Evolutionary conservation across 305 asterid genomes (phyloP).

Genomic region (Fraxinus xanthoxyloides): DNA sequence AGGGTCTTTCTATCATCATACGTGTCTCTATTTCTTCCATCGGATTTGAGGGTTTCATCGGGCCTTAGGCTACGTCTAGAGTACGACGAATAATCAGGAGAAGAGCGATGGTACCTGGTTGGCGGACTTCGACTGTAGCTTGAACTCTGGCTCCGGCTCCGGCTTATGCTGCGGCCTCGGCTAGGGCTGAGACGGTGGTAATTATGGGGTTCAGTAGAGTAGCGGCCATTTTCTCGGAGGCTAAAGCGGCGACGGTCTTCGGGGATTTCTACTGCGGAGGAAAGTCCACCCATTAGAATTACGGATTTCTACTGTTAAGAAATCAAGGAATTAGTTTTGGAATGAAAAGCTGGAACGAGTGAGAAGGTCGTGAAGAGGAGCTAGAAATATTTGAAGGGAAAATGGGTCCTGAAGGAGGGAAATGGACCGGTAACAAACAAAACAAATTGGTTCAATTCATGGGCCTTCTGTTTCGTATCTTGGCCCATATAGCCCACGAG

Average conservation of each 20-base stretch:
- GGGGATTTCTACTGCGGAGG: slow-evolving; percentile 63
- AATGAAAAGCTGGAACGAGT: background rate
- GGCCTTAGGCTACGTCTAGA: slow-evolving; percentile 34
- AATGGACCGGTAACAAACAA: background rate
- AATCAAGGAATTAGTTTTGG: background rate
- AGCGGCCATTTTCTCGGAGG: slow-evolving; percentile 24
- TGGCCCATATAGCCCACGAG: background rate
- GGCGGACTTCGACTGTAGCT: slow-evolving; percentile 29
- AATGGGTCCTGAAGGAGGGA: background rate
- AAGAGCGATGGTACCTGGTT: slow-evolving; percentile 58
- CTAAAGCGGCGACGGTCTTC: slow-evolving; percentile 38
- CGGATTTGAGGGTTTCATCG: slow-evolving; percentile 33
- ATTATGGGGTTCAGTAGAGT: slow-evolving; percentile 45
- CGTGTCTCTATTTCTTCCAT: slow-evolving; percentile 23
- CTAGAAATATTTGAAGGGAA: background rate
- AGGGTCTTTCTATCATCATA: slow-evolving; percentile 34
- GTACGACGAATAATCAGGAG: slow-evolving; percentile 69
- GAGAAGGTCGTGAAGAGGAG: background rate
- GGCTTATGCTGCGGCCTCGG: slow-evolving; percentile 31
- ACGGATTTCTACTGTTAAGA: background rate
- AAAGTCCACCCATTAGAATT: slow-evolving; percentile 50
- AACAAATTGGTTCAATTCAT: background rate
- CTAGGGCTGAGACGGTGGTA: slow-evolving; percentile 29
- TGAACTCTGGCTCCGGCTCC: slow-evolving; percentile 19
- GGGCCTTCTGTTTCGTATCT: background rate